Evolutionary conservation across 805 yeast genomes (phyloP).

Genomic region (Saccharomycopsis sp.): DNA sequence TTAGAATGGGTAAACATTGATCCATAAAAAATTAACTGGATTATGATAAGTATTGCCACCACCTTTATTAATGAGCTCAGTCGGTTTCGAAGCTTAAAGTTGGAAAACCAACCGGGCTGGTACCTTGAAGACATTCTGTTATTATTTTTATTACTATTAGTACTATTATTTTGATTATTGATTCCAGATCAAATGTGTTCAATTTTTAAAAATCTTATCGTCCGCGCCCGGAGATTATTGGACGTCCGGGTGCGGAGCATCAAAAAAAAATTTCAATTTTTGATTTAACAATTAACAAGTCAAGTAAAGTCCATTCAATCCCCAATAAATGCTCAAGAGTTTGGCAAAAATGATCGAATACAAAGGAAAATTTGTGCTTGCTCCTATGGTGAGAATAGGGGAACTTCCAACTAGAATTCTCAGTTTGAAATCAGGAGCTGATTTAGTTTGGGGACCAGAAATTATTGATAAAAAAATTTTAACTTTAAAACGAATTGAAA

Average conservation of each 20-base stretch:
- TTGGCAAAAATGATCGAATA: conserved; percentile 40
- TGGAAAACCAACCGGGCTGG: too few species aligned
- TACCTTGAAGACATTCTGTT: background rate
- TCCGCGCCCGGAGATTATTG: background rate
- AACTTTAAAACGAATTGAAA: conserved; percentile 54
- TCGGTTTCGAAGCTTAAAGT: too few species aligned
- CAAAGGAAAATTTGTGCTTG: conserved; percentile 72
- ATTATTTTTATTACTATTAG: background rate
- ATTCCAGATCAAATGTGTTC: background rate
- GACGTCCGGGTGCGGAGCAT: background rate
- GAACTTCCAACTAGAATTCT: conserved; percentile 84
- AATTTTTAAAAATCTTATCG: background rate
- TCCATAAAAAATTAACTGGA: background rate
- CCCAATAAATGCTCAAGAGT: background rate
- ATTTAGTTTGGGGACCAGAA: conserved; percentile 93
- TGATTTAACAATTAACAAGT: background rate
- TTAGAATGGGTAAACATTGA: background rate
- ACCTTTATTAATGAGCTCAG: background rate
- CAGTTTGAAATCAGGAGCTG: conserved; percentile 80
- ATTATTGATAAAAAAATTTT: conserved; percentile 78
- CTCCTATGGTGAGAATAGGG: conserved; percentile 96
- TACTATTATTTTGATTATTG: background rate
- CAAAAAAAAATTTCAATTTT: background rate
- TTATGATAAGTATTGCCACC: background rate
- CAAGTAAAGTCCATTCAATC: too few species aligned